Evolutionary conservation across 352 stramenopile species (phyloP).

Genomic region (Pythium monospermum): DNA sequence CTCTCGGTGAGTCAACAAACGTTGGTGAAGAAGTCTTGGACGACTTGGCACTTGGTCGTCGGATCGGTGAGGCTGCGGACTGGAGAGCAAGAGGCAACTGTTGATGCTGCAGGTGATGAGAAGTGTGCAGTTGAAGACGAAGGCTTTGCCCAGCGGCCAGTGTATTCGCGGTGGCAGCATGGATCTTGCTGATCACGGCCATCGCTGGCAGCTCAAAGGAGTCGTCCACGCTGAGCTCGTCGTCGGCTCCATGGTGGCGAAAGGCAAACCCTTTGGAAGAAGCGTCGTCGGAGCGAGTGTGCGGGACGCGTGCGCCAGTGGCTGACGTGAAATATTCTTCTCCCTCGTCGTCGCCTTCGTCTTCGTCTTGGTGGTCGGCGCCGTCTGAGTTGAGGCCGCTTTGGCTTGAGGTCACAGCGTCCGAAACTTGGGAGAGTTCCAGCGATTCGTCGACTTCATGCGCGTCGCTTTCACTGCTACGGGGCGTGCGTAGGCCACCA

Average conservation of each 20-base stretch:
- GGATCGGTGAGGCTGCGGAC: slow-evolving; percentile 8
- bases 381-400: slow-evolving; percentile 18
- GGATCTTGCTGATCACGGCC: slow-evolving; percentile 15
- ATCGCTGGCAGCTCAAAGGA: slow-evolving; percentile 16
- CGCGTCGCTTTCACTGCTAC: slow-evolving; percentile 11
- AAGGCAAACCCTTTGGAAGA: slow-evolving; percentile 19
- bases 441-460: slow-evolving; percentile 10
- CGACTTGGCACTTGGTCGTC: no score
- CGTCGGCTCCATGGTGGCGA: no score
- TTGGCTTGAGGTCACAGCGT: slow-evolving; percentile 1
- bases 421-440: slow-evolving; percentile 2
- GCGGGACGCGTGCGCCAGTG: no score
- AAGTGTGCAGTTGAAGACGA: background rate
- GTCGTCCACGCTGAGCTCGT: slow-evolving; percentile 31
- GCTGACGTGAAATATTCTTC: no score
- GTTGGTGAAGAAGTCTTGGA: no score
- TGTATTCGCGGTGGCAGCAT: slow-evolving; percentile 6
- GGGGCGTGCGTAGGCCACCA: background rate
- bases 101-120: background rate
- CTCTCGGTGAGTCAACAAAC: no score
- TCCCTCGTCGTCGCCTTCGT: slow-evolving; percentile 28
- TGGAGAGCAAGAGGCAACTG: background rate
- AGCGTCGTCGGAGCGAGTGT: no score
- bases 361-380: slow-evolving; percentile 29
- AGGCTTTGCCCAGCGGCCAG: slow-evolving; percentile 9